Percentiles rank a stretch among this genome's conserved stretches.
phyloP scores from a whole-genome alignment of 2,329 filamentous ascomycete species.

The Balansia obtecta region DNA sequence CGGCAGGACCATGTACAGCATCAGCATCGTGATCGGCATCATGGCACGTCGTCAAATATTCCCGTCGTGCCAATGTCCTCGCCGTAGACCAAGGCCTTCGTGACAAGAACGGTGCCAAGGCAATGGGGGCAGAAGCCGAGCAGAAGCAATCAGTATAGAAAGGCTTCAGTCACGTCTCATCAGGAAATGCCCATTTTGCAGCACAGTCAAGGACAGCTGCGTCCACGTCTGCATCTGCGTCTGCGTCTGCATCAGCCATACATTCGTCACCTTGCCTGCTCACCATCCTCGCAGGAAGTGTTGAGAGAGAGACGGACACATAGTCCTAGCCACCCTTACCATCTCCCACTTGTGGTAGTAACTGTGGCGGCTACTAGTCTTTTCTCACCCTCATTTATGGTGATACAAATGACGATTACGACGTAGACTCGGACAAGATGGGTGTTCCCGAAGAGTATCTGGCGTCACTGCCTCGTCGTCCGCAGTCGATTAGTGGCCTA shows the following conservation, averaged over 20 bases:
- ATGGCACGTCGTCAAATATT: conserved; percentile 20
- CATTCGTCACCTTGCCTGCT: conserved; percentile 2
- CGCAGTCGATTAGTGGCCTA: conserved; percentile 33
- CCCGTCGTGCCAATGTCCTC: conserved; percentile 34
- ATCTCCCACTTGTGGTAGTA: conserved; percentile 16
- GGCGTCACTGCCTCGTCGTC: conserved; percentile 27
- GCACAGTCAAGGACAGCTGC: not conserved
- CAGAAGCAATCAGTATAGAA: conserved; percentile 26
- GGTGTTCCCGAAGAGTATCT: conserved; percentile 29
- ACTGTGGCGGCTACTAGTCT: conserved; percentile 28
- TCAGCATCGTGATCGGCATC: conserved; percentile 12
- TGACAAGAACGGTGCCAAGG: conserved; percentile 26
- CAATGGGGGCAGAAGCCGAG: conserved; percentile 24
- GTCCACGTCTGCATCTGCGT: conserved; percentile 3
- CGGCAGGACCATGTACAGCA: conserved; percentile 4
- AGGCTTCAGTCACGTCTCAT: conserved; percentile 7
- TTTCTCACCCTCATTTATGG: conserved; percentile 17
- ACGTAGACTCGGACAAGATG: conserved; percentile 22
- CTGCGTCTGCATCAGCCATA: conserved; percentile 5
- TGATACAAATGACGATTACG: not conserved
- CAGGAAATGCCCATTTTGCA: conserved; percentile 7
- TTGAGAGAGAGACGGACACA: conserved; percentile 13
- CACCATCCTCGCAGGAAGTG: conserved; percentile 14
- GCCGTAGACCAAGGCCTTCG: conserved; percentile 35
- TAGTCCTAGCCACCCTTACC: conserved; percentile 19